phyloP scores from a whole-genome alignment of 2,329 filamentous ascomycete genomes.

The Alternaria tenuissima region DNA sequence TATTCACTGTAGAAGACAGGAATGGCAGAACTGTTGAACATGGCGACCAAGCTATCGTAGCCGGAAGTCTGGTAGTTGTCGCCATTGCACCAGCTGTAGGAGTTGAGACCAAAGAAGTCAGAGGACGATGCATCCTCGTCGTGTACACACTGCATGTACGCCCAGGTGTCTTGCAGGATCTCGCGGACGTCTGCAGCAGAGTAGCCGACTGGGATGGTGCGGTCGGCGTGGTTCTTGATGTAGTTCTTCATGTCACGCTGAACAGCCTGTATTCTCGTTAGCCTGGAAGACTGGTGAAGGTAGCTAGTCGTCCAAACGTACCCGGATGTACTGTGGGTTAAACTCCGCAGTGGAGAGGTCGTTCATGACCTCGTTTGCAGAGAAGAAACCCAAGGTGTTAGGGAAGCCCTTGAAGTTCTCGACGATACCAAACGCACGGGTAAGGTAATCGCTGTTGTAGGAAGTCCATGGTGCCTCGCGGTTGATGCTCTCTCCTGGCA shows the following conservation, averaged over 20 bases:
- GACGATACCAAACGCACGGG: constrained; percentile 68
- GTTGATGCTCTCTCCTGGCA: constrained; percentile 64
- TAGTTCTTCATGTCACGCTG: constrained; percentile 74
- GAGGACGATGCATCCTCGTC: constrained; percentile 67
- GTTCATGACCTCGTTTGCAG: constrained; percentile 74
- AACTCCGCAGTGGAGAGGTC: constrained; percentile 60
- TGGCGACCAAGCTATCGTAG: constrained; percentile 69
- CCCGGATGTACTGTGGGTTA: constrained; percentile 66
- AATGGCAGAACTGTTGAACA: constrained; percentile 71
- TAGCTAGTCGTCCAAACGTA: constrained; percentile 33
- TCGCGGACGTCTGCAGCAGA: constrained; percentile 77
- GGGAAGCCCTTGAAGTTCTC: constrained; percentile 73
- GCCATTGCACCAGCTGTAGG: constrained; percentile 77
- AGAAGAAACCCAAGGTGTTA: constrained; percentile 72
- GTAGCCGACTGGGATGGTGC: constrained; percentile 72
- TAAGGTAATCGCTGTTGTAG: constrained; percentile 65
- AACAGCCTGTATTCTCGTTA: constrained; percentile 56
- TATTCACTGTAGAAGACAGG: constrained; percentile 86
- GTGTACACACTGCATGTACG: constrained; percentile 74
- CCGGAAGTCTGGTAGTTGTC: constrained; percentile 66
- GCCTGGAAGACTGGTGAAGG: neutral
- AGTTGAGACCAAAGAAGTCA: constrained; percentile 81
- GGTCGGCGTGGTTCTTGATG: constrained; percentile 65
- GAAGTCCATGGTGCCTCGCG: constrained; percentile 62
- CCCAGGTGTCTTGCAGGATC: constrained; percentile 76